Base-by-base conservation (phyloP, 768 basidiomycete species). In the Trametes cingulata region DNA sequence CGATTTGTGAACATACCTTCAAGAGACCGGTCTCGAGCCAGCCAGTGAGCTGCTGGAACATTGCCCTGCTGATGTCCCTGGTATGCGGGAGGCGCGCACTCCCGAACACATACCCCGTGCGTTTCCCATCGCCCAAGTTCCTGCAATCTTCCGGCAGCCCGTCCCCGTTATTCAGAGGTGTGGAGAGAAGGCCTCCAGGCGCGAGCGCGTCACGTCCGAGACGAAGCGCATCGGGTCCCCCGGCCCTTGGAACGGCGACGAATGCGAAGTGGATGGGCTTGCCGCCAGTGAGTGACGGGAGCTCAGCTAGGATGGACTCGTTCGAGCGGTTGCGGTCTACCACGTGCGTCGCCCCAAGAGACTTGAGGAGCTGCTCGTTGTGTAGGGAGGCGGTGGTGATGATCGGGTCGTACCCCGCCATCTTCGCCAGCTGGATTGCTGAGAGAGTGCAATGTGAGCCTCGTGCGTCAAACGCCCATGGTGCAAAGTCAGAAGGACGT, bases 261-360 rank as follows among this genome's bases (percentile, higher is more conserved):
- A 62, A 72, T 6, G 64, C 66, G 55, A 66, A 53, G 40, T 55
- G 49, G 49, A 73, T 15, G 5, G 72, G 69, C 36, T 52, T 51
- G 2, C 49, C 46, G 29, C 27, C 43, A 14, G 69, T 61, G 64
- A 73, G 63, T 46, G 54, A 39, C 7, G 48, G 45, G 24, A 68
- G 58, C 17, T 56, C 55, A 13, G 60, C 55, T 17, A 54, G 43
- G 33, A 70, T 49, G 17, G 47, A 39, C 15, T 58, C 42, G 14
- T 52, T 24, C 43, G 62, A 56, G 40, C 36, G 60, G 25, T 49
- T 50, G 25, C 72, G 63, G 60, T 73, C 69, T 41, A 73, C 50
- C 27, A 71, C 62, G 50, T 71, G 69, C 45, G 69, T 69, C n/a
- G 65, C 57, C 19, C 60, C 64, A 19, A 66, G 54, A 1, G 53